Evolutionary conservation across 2,329 filamentous ascomycete species (phyloP).

Genomic region (Alternaria novae-zelandiae): DNA sequence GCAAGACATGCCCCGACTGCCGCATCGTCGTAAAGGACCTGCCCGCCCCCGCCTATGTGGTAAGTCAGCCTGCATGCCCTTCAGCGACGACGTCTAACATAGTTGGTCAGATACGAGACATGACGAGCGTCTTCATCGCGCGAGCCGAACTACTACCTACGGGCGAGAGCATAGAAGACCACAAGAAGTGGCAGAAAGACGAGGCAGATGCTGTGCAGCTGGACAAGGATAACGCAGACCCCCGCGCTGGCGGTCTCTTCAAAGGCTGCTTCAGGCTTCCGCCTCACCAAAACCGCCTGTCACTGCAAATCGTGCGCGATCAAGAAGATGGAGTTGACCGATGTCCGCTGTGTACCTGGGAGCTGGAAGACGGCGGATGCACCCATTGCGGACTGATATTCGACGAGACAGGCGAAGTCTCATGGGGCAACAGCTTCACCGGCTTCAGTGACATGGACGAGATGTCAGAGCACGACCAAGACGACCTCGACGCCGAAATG

Average conservation of each 20-base stretch:
- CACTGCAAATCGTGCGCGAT: conserved; percentile 58
- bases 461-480: conserved; percentile 48
- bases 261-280: conserved; percentile 62
- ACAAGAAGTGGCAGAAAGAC: conserved; percentile 62
- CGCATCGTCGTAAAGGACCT: conserved; percentile 63
- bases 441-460: conserved; percentile 56
- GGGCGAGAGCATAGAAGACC: conserved; percentile 68
- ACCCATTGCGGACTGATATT: conserved; percentile 60
- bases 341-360: conserved; percentile 68
- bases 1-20: conserved; percentile 74
- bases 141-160: conserved; percentile 66
- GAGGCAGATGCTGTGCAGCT: conserved; percentile 65
- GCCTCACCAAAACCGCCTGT: conserved; percentile 24
- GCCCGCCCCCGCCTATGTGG: conserved; percentile 70
- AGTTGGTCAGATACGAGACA: conserved; percentile 63
- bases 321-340: conserved; percentile 66
- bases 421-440: conserved; percentile 47
- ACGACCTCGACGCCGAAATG: conserved; percentile 51
- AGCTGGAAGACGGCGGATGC: conserved; percentile 68
- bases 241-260: conserved; percentile 64
- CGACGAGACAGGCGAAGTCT: conserved; percentile 53
- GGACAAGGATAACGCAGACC: conserved; percentile 63
- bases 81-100: conserved; percentile 1
- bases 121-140: conserved; percentile 67
- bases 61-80: conserved; percentile 46